Evolutionary conservation across 2,329 filamentous ascomycete genomes (phyloP).

Genomic region (Colletotrichum spinosum): DNA sequence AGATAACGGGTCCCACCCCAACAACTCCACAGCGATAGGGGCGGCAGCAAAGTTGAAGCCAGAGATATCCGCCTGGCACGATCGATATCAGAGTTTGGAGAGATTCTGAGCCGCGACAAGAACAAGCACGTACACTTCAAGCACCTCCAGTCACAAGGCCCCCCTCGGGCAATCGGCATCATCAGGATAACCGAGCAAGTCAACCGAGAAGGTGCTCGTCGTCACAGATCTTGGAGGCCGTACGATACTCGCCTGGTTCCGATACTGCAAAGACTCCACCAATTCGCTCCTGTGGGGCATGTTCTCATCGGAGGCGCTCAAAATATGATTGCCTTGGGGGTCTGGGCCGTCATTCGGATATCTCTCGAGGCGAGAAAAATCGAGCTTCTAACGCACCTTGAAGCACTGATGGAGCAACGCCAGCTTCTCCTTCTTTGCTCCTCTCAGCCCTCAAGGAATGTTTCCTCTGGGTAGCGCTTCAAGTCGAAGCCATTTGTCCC

Average conservation of each 20-base stretch:
- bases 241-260: conserved; percentile 55
- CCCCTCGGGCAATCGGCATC: conserved; percentile 49
- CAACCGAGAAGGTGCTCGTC: conserved; percentile 40
- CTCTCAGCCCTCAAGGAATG: too few relatives aligned
- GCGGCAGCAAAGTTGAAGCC: conserved; percentile 41
- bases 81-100: conserved; percentile 53
- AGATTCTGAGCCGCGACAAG: conserved; percentile 47
- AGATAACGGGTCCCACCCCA: too few relatives aligned
- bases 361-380: conserved; percentile 41
- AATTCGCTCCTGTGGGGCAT: conserved; percentile 54
- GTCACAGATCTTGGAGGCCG: conserved; percentile 42
- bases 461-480: too few relatives aligned
- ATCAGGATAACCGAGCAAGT: conserved; percentile 54
- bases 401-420: too few relatives aligned
- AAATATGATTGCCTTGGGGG: conserved; percentile 56
- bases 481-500: too few relatives aligned
- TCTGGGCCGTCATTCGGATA: conserved; percentile 57
- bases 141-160: conserved; percentile 37
- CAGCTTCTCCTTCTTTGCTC: too few relatives aligned
- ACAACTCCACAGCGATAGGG: neutral
- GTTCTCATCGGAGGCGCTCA: conserved; percentile 52
- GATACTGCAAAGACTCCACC: conserved; percentile 53
- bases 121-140: conserved; percentile 44
- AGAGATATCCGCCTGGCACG: conserved; percentile 53
- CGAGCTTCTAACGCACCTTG: too few relatives aligned